Base-by-base conservation (phyloP, 2,329 filamentous ascomycete genomes). In the Fusarium lateritium region DNA sequence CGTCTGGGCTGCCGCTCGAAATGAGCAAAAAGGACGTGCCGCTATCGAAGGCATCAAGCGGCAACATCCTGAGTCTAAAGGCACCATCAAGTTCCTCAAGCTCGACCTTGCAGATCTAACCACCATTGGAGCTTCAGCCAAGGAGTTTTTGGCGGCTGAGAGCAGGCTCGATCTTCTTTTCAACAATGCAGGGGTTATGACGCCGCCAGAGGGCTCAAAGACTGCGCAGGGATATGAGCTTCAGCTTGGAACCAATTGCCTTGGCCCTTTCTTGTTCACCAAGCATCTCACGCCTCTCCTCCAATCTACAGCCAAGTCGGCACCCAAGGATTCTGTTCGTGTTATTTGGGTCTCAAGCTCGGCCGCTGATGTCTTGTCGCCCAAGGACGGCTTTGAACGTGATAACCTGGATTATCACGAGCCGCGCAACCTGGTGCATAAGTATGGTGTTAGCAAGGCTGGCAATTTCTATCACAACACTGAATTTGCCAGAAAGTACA, bases 1-100 rank as follows among this genome's bases (percentile, higher is more conserved):
- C 2, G 83, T 89, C n/a, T 89, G 88, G 74, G 74, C 88, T 26
- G 85, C 85, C 6, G 82, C 82, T 4, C 84, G 87, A 31, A 82
- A 76, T 5, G 71, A 79, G 34, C 74, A 79, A n/a, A 85, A 85
- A 64, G 84, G 79, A 14, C 74, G 76, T 4, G 63, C 73, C 1
- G 84, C 85, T 39, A 84, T 89, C 45, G 73, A 77, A 6, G 63
- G 75, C 7, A 83, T 88, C 67, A 77, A 80, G 57, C 56, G 75
- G 26, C 65, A 74, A 5, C 61, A 74, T 15, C 79, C 82, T 1
- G 66, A 71, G 34, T 83, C 77, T 3, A 76, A 75, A 5, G 83
- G 84, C 36, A 73, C 70, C 1, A 66, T 86, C 13, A 78, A 78
- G 36, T 84, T 83, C 56, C 73, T 87, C 17, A 70, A 77, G n/a